Base-by-base conservation (phyloP, 108 stramenopile genomes). In the Cylindrotheca fusiformis region DNA sequence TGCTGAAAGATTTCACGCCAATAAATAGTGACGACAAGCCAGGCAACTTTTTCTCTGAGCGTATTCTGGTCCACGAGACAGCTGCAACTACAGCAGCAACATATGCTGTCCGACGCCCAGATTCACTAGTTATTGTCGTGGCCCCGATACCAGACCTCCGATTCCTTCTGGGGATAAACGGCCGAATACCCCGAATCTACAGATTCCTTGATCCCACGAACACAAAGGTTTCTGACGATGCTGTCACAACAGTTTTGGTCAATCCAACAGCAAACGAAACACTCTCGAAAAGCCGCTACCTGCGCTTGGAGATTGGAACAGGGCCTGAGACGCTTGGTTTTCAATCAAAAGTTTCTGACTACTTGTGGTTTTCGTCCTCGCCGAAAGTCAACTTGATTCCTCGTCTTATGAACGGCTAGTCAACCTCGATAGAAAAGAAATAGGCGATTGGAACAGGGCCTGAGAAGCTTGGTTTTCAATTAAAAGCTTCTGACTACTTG, bases 311-410 rank as follows among this genome's bases (percentile, higher is more conserved):
- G 60, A 87, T 93, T 61, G 87, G 87, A 5, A 93, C 91, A 18
- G 78, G 79, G 27, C 88, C 91, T 6, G 72, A 86, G 23, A 86
- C 78, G 58, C 65, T 85, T 59, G 64, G 65, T 8, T 89, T 81
- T 62, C 91, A 93, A 69, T 76, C 84, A 14, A 93, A 93, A 63
- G 74, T 93, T 20, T 81, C 91, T 1, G 91, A 93, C 59, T 91
- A 87, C 63, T 36, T 89, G 19, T 93, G 91, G 91, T 93, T 93
- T 51, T 85, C 83, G 24, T 71, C 57, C 29, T 80, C 83, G 67
- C 91, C 91, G n/a, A 93, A 93, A 59, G 91, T 93, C 25, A 93
- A 84, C 49, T 67, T 89, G 75, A 63, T 93, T 28, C 86, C 87
- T 19, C 69, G 91, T 41, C 64, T 93, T 64, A 93, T 93, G 91